phyloP scores from a whole-genome alignment of 1,284 basidiomycete genomes.

The Polyporus tsugae region DNA sequence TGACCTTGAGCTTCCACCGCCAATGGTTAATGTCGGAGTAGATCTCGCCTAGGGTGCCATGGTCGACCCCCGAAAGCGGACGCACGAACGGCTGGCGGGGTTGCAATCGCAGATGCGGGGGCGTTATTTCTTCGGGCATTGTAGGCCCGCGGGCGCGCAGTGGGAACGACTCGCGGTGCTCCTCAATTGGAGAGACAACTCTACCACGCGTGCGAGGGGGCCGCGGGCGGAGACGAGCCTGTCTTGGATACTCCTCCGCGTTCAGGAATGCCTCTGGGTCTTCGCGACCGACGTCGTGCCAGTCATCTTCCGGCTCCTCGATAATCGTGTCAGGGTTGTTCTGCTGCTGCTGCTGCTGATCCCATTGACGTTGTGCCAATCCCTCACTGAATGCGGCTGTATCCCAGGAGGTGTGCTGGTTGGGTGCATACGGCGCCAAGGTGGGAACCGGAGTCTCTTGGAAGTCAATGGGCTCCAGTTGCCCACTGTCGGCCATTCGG shows the following conservation, averaged over 20 bases:
- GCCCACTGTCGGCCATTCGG: slow-evolving; percentile 59
- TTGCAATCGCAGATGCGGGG: slow-evolving; percentile 74
- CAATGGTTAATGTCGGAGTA: slow-evolving; percentile 74
- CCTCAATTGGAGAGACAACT: slow-evolving; percentile 39
- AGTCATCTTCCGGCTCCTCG: slow-evolving; percentile 50
- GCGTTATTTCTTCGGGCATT: slow-evolving; percentile 48
- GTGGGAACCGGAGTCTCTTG: slow-evolving; percentile 53
- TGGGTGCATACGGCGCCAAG: slow-evolving; percentile 60
- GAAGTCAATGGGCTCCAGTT: slow-evolving; percentile 47
- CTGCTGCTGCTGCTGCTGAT: slow-evolving; percentile 31
- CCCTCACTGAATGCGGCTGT: slow-evolving; percentile 42
- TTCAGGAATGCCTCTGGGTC: slow-evolving; percentile 51
- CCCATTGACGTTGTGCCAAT: slow-evolving; percentile 34
- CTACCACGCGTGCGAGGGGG: slow-evolving; percentile 36
- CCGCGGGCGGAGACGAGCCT: slow-evolving; percentile 36
- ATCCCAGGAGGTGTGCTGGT: slow-evolving; percentile 53
- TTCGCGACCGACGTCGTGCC: slow-evolving; percentile 57
- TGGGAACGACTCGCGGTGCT: slow-evolving; percentile 71
- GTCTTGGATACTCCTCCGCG: slow-evolving; percentile 40
- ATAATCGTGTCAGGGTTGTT: slow-evolving; percentile 35
- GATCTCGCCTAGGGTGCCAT: slow-evolving; percentile 66
- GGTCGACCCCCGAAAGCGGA: slow-evolving; percentile 72
- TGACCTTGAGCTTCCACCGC: slow-evolving; percentile 72
- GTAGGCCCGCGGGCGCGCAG: slow-evolving; percentile 46
- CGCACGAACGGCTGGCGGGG: slow-evolving; percentile 75